Base-by-base conservation (phyloP, 2,329 filamentous ascomycete species). In the Apiospora arundinis region DNA sequence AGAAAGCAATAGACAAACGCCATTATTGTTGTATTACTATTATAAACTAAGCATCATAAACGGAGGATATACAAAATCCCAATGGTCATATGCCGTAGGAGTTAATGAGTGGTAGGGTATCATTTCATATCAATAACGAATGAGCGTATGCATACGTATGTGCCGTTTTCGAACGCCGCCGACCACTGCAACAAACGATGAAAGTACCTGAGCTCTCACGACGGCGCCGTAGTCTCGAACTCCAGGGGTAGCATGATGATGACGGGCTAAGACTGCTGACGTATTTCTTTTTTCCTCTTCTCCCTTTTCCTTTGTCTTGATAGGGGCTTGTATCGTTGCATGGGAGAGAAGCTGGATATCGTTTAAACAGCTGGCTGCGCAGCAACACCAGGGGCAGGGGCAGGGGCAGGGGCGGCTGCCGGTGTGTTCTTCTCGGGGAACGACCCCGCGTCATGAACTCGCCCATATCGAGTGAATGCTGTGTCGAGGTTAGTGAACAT, bases 391-490 rank as follows among this genome's bases (percentile, higher is more conserved):
- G 56, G 18, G n/a, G 56, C 32, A 40, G 56, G 18, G 32, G 32
- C 32, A n/a, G 56, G 18, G n/a, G 56, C 32, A 40, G 56, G 18
- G n/a, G 32, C 21, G 40, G 32, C 56, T 21, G 3, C 32, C n/a
- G 78, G 73, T 6, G 80, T 69, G 0, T 76, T 71, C 81, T 88
- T 87, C 79, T 87, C 86, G 66, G 85, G 85, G 79, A 82, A 86
- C 63, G 79, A 77, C n/a, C 83, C 83, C 16, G 75, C 74, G 11
- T 81, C 76, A n/a, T 78, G 75, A 28, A 88, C 85, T 23, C 86
- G 85, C 69, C 87, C 87, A 75, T 88, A 87, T 77, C 88, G 87
- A 28, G 86, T 89, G 74, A 89, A 89, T 71, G 76, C 76, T 76
- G 52, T 21, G 16, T 14, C n/a, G 23, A 45, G 23, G 40, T 67